Conservation (phyloP, 2,329 filamentous ascomycete species). For the Verticillium nonalfalfae region DNA sequence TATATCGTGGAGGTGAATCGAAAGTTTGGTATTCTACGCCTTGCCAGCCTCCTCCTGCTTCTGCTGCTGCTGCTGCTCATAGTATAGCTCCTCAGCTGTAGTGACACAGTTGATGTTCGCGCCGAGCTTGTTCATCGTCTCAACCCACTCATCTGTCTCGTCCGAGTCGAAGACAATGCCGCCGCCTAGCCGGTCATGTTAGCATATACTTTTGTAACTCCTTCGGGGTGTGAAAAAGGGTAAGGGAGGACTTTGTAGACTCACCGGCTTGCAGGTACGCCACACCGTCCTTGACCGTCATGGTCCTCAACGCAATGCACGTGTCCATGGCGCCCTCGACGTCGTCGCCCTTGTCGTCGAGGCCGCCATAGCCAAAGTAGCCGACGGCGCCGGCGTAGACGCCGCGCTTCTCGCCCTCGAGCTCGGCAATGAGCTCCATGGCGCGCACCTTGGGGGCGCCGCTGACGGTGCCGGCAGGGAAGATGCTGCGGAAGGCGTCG, state of each 20-base stretch:
- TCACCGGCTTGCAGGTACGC: conserved; percentile 80
- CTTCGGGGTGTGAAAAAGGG: no score
- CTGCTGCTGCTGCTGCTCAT: conserved; percentile 23
- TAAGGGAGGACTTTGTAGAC: background rate
- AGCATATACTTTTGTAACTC: background rate
- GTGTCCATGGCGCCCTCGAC: conserved; percentile 89
- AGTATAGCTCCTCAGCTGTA: conserved; percentile 66
- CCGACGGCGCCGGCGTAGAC: conserved; percentile 95
- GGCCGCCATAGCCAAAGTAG: conserved; percentile 84
- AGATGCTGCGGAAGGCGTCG: conserved; percentile 93
- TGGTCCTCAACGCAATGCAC: conserved; percentile 75
- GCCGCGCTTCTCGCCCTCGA: conserved; percentile 89
- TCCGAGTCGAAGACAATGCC: conserved; percentile 95
- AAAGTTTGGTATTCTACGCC: conserved; percentile 1
- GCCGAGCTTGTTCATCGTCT: conserved; percentile 87
- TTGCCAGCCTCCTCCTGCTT: conserved; percentile 6
- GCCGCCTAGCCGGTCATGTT: conserved; percentile 43
- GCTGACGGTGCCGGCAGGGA: conserved; percentile 92
- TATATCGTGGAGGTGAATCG: background rate
- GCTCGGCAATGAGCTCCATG: conserved; percentile 94
- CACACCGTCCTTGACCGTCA: conserved; percentile 86
- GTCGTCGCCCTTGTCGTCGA: conserved; percentile 56
- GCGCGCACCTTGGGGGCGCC: conserved; percentile 93
- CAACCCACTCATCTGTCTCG: conserved; percentile 89
- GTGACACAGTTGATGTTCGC: conserved; percentile 87